A percentile compares a stretch with the other conserved stretches of the same genome.
Conservation (phyloP, 768 basidiomycete species). For the Antrodiella citrinella region DNA sequence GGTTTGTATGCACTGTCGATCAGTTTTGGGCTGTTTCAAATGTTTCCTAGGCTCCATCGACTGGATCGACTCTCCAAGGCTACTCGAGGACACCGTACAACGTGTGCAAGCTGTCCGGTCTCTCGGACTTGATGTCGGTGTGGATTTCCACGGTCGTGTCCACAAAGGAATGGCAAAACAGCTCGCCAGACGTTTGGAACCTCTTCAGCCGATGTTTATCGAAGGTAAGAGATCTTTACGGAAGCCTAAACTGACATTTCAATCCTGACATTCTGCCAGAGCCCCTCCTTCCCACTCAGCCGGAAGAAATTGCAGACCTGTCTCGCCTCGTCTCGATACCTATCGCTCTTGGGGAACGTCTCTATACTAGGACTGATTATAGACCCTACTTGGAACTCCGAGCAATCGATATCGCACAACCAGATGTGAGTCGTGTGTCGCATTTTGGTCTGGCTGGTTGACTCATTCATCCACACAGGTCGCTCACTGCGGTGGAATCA, state of each 20-base stretch:
- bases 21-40: constrained; percentile 7
- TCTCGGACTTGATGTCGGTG: constrained; percentile 53
- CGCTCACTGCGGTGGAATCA: constrained; percentile 54
- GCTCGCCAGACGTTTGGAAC: constrained; percentile 52
- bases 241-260: no score
- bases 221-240: constrained; percentile 45
- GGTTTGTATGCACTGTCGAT: no score
- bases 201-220: constrained; percentile 54
- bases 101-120: constrained; percentile 37
- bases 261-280: constrained; percentile 32
- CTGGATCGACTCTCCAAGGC: constrained; percentile 52
- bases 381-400: constrained; percentile 57
- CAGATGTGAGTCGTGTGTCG: constrained; percentile 41
- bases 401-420: constrained; percentile 62
- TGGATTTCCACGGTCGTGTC: constrained; percentile 65
- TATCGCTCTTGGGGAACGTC: constrained; percentile 56
- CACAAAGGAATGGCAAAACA: constrained; percentile 68
- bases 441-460: not conserved
- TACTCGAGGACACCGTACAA: constrained; percentile 41
- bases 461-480: constrained; percentile 37
- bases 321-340: constrained; percentile 47
- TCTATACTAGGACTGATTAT: constrained; percentile 55
- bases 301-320: constrained; percentile 55
- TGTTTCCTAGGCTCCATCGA: constrained; percentile 11
- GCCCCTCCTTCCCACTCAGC: constrained; percentile 51